Evolutionary conservation across 192 early-diverging fungal species (phyloP), one percentile per base, ranked within the genome.

Genomic region (Podila minutissima): DNA sequence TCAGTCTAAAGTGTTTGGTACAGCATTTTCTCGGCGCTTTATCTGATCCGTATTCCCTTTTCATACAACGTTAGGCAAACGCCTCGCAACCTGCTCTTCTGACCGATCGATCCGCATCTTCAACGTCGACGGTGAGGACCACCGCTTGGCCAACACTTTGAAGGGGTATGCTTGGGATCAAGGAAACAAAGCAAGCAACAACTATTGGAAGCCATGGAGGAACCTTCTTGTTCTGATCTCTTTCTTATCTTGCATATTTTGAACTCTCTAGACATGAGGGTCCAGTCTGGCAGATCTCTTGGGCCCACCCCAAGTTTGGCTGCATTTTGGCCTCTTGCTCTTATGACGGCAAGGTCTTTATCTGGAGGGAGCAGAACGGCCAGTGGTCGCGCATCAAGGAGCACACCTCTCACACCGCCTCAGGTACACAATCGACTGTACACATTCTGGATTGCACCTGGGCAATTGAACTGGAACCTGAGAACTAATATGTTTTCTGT

Each of bases 261-360:
- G 22, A 19, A 24, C 6, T 55, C 41, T 85, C 67, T 83, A 96
- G 94, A 41, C 97, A 99, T 82, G 92, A 94, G 58, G 97, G 97
- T 26, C 98, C 98, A 5, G 97, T 99, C n/a, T 99, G 98, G 98
- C 97, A 97, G 79, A 94, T 99, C 26, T 88, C 96, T 20, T 99
- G 98, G 98, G 97, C 97, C 17, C 98, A 99, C 76, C 98, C 98
- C 50, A 97, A 97, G 83, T 99, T 95, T 86, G 97, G 97, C 59
- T 93, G 87, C 74, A 93, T 99, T 51, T 86, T 99, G 24, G 98
- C 98, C 19, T 97, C 96, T 28, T 98, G 96, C 83, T 95, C 95
- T 22, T 98, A 98, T 82, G 98, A 99, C 74, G 90, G 92, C n/a
- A 92, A 93, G 50, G 97, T 98, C 41, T 89, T 96, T 74, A 94